Evolutionary conservation across 306 rosid genomes (phyloP), one percentile per base, ranked within the genome.

Genomic region (Nissolia schottii): DNA sequence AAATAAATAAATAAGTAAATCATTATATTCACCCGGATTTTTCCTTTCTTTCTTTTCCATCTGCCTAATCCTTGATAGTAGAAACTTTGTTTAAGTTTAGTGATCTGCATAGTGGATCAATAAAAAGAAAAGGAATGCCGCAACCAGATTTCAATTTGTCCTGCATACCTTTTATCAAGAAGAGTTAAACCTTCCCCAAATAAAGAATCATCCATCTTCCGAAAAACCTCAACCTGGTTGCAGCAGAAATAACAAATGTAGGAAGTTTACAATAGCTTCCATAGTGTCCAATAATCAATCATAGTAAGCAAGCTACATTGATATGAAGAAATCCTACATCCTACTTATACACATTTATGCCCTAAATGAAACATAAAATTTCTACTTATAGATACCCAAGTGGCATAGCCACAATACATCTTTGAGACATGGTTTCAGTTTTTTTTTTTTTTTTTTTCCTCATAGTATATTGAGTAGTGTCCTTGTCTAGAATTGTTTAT

Each of bases 171-270:
- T 73, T 82, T 71, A 54, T 56, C 85, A 25, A 86, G 74, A 67
- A 89, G 89, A 76, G 98, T 87, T 75, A 93, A 83, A 71, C 98
- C 98, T 84, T 93, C 98, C 41, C 97, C 97, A 77, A 93, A 93
- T 25, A 87, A 67, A 19, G 87, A 71, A 64, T 9, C 28, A 70
- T 85, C 91, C 89, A 93, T 86, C 88, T 80, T 73, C 43, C 75
- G 86, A 57, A 91, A 76, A 37, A 34, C 79, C 81, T 89, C 86
- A 50, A 91, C 86, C 98, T 93, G 90, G 41, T 64, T 14, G 24
- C 49, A 65, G 54, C 48, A 75, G 27, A 41, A 29, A 71, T 22
- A 10, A 73, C 57, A 38, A 15, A 15, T 16, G 46, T 51, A 55
- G n/a, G n/a, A 51, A 38, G 69, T 76, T 57, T 55, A 49, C 24